Conservation (phyloP, 208 protist species). For the Acanthamoeba lenticulata region DNA sequence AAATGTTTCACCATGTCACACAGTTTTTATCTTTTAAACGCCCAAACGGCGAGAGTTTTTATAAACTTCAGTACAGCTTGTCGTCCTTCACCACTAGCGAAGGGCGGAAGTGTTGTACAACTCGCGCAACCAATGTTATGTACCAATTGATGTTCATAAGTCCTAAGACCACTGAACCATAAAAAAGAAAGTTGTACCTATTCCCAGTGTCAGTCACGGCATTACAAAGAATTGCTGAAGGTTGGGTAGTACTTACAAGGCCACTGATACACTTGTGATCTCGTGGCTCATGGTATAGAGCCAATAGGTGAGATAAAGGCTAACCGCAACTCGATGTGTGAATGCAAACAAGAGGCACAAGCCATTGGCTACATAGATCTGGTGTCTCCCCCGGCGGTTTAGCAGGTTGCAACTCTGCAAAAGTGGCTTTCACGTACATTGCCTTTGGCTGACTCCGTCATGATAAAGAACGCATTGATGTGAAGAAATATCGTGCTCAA, state of each 20-base stretch:
- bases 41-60: no score
- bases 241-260: background rate
- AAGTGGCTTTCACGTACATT: background rate
- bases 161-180: background rate
- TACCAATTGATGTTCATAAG: slow-evolving; percentile 35
- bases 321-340: slow-evolving; percentile 1
- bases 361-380: slow-evolving; percentile 25
- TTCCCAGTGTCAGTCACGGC: background rate
- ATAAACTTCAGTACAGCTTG: background rate
- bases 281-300: background rate
- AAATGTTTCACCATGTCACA: background rate
- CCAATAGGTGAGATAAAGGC: slow-evolving; percentile 40
- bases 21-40: background rate
- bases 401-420: background rate
- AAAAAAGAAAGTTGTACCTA: slow-evolving; percentile 39
- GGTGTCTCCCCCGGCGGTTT: background rate
- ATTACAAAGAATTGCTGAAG: background rate
- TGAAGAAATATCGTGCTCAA: slow-evolving; percentile 51
- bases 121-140: background rate
- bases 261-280: background rate
- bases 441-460: background rate
- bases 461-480: slow-evolving; percentile 31
- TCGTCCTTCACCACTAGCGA: background rate
- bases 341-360: slow-evolving; percentile 26
- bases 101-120: slow-evolving; percentile 22